Evolutionary conservation across 352 stramenopile genomes (phyloP).

Genomic region (Phytophthora tentaculata): DNA sequence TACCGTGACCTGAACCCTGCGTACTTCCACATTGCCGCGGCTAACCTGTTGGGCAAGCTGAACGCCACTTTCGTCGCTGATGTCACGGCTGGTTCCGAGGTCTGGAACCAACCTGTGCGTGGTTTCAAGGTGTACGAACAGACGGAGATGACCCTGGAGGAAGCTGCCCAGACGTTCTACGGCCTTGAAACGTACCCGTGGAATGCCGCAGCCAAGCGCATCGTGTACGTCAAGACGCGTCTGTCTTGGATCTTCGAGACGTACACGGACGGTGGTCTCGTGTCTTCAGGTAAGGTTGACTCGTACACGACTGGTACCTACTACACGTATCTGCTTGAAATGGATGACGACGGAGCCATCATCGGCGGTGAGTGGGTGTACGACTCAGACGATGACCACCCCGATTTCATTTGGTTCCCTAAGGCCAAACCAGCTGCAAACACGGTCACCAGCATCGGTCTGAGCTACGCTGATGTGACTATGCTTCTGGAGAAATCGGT

Average conservation of each 20-base stretch:
- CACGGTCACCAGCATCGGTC: constrained; percentile 35
- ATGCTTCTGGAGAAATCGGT: constrained; percentile 38
- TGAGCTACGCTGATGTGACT: constrained; percentile 41
- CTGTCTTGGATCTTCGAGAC: constrained; percentile 56
- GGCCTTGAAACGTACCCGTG: constrained; percentile 51
- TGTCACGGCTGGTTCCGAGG: constrained; percentile 36
- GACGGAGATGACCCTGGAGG: constrained; percentile 33
- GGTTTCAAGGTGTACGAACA: constrained; percentile 48
- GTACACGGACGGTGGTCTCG: constrained; percentile 36
- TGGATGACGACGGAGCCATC: constrained; percentile 39
- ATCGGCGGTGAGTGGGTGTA: constrained; percentile 53
- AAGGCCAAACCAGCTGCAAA: constrained; percentile 28
- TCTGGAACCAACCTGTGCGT: constrained; percentile 64
- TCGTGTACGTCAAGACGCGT: constrained; percentile 50
- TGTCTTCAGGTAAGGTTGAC: constrained; percentile 34
- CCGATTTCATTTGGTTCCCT: constrained; percentile 46
- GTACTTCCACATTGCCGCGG: constrained; percentile 49
- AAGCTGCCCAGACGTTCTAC: constrained; percentile 46
- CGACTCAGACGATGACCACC: constrained; percentile 37
- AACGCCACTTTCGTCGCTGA: constrained; percentile 53
- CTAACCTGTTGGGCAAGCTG: constrained; percentile 49
- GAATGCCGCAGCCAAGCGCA: constrained; percentile 43
- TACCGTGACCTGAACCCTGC: constrained; percentile 57
- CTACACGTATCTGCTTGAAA: constrained; percentile 48
- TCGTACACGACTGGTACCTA: constrained; percentile 32